phyloP scores from a whole-genome alignment of 306 rosid species.

The Trifolium subterraneum region DNA sequence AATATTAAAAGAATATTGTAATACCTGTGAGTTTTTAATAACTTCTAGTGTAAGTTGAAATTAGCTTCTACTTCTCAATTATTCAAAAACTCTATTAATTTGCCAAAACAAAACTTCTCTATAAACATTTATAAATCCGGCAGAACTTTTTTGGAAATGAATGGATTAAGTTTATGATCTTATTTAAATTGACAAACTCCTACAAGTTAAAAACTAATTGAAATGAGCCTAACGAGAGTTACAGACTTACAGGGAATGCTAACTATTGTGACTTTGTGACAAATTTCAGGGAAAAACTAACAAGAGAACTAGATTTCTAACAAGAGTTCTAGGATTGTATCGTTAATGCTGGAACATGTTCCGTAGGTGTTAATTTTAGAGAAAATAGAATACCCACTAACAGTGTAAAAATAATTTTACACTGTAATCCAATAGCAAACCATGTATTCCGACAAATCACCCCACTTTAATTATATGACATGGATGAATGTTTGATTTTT shows the following conservation, averaged over 20 bases:
- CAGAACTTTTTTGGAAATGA: neutral
- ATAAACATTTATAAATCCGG: neutral
- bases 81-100: neutral
- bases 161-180: neutral
- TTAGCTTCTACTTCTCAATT: neutral
- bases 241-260: neutral
- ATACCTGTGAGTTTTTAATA: neutral
- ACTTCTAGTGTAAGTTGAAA: neutral
- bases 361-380: neutral
- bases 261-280: neutral
- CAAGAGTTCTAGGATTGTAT: slow-evolving; percentile 5
- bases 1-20: neutral
- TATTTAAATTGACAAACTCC: neutral
- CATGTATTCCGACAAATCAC: no score
- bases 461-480: no score
- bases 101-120: neutral
- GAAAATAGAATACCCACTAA: no score
- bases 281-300: neutral
- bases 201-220: neutral
- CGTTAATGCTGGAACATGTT: slow-evolving; percentile 4
- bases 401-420: no score
- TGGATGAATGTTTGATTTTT: no score
- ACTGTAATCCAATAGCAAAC: no score
- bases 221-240: neutral
- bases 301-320: slow-evolving; percentile 13